Percentiles rank a stretch among this genome's conserved stretches.
These are phyloP conservation scores for Yamadazyma nakazawae DNA, from an alignment of 805 yeast species.

Conservation along the genomic window DNA sequence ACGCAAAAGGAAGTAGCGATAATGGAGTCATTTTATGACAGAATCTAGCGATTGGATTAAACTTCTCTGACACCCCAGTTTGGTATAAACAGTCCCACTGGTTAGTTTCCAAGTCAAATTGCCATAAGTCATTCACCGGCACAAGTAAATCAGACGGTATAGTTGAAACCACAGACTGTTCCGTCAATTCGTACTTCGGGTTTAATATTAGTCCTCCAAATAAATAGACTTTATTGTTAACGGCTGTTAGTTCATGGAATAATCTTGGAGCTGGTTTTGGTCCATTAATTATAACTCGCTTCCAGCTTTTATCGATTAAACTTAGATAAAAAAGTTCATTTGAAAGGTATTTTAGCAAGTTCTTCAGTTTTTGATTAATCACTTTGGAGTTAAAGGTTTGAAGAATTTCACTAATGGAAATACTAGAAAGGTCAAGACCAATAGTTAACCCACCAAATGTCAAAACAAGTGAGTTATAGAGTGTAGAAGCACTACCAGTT, in stretches of 20 bases:
- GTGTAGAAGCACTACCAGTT: slow-evolving; percentile 63
- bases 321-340: slow-evolving; percentile 62
- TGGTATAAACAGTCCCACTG: slow-evolving; percentile 45
- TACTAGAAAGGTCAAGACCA: slow-evolving; percentile 47
- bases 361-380: slow-evolving; percentile 21
- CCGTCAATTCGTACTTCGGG: slow-evolving; percentile 6
- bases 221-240: slow-evolving; percentile 50
- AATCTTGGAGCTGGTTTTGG: slow-evolving; percentile 46
- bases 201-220: slow-evolving; percentile 58
- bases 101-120: slow-evolving; percentile 49
- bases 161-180: neutral
- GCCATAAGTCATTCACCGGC: slow-evolving; percentile 69
- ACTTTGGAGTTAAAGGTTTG: slow-evolving; percentile 33
- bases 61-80: slow-evolving; percentile 8
- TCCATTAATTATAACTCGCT: slow-evolving; percentile 18
- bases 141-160: slow-evolving; percentile 25
- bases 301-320: slow-evolving; percentile 60
- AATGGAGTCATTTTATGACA: slow-evolving; percentile 50
- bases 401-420: slow-evolving; percentile 39
- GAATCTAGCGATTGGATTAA: slow-evolving; percentile 40
- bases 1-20: slow-evolving; percentile 34
- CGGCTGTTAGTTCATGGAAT: slow-evolving; percentile 55
- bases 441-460: slow-evolving; percentile 68
- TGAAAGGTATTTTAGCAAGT: slow-evolving; percentile 45
- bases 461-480: slow-evolving; percentile 57